Percentiles rank a stretch among this genome's conserved stretches.
Evolutionary conservation across 805 yeast species (phyloP).

Genomic region (Ogataea naganishii): DNA sequence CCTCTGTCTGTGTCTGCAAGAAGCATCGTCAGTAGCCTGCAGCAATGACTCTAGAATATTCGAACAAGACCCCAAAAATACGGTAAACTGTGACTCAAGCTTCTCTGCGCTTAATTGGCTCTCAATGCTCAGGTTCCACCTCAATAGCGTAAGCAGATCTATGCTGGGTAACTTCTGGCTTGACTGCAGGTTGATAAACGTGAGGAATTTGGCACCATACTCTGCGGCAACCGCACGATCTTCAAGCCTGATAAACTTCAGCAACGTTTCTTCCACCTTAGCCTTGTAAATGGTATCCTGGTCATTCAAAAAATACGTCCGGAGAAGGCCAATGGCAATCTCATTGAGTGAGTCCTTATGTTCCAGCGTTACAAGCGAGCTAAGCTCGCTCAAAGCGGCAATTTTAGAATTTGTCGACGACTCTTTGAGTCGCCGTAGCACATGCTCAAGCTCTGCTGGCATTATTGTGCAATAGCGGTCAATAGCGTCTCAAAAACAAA

Average conservation of each 20-base stretch:
- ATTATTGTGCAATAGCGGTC: no score
- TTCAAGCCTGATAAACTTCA: constrained; percentile 21
- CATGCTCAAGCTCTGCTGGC: no score
- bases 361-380: constrained; percentile 17
- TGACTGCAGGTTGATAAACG: constrained; percentile 28
- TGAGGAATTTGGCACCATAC: constrained; percentile 23
- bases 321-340: constrained; percentile 29
- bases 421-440: no score
- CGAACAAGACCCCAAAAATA: constrained; percentile 21
- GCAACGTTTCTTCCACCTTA: constrained; percentile 31
- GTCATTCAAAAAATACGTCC: constrained; percentile 38
- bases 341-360: constrained; percentile 16
- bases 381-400: constrained; percentile 24
- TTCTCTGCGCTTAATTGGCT: constrained; percentile 14
- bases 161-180: constrained; percentile 36
- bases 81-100: constrained; percentile 12
- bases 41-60: constrained; percentile 28
- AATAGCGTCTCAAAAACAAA: no score
- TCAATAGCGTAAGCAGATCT: constrained; percentile 48
- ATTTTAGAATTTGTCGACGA: constrained; percentile 31
- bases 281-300: constrained; percentile 41
- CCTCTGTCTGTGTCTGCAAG: constrained; percentile 19
- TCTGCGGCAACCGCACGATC: constrained; percentile 23
- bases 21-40: constrained; percentile 24
- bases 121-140: constrained; percentile 46